phyloP scores from a whole-genome alignment of 225 moss, liverwort and hornwort genomes.

The Marchantia paleacea region DNA sequence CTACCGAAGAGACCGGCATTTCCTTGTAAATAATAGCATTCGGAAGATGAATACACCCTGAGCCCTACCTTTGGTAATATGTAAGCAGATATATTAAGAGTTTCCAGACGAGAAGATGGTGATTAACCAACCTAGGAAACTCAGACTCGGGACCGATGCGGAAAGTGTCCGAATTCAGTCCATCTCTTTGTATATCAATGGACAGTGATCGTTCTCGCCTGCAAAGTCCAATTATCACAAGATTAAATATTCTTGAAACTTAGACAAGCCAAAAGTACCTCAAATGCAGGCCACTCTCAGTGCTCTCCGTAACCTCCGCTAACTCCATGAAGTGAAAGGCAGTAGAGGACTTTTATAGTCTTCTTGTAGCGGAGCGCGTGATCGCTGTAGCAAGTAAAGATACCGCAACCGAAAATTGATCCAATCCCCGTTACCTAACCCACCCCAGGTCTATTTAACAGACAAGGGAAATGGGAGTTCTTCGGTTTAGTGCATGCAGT shows the following conservation, averaged over 20 bases:
- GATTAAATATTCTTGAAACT: too few relatives aligned
- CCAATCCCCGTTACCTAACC: too few relatives aligned
- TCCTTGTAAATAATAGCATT: background rate
- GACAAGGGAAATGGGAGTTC: too few relatives aligned
- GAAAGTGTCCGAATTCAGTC: constrained; percentile 71
- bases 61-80: background rate
- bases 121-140: constrained; percentile 40
- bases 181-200: constrained; percentile 82
- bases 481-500: too few relatives aligned
- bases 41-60: background rate
- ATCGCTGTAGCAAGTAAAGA: too few relatives aligned
- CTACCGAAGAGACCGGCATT: background rate
- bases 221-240: constrained; percentile 22
- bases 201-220: constrained; percentile 91
- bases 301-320: background rate
- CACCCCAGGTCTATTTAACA: too few relatives aligned
- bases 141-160: constrained; percentile 51
- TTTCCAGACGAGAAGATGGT: background rate
- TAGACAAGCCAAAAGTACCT: background rate
- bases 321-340: background rate
- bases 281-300: background rate
- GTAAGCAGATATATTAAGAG: background rate
- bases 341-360: too few relatives aligned
- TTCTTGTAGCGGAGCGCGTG: too few relatives aligned
- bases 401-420: too few relatives aligned